Evolutionary conservation across 805 yeast species (phyloP), one percentile per base, ranked within the genome.

Genomic region (Candida nonsorbophila): DNA sequence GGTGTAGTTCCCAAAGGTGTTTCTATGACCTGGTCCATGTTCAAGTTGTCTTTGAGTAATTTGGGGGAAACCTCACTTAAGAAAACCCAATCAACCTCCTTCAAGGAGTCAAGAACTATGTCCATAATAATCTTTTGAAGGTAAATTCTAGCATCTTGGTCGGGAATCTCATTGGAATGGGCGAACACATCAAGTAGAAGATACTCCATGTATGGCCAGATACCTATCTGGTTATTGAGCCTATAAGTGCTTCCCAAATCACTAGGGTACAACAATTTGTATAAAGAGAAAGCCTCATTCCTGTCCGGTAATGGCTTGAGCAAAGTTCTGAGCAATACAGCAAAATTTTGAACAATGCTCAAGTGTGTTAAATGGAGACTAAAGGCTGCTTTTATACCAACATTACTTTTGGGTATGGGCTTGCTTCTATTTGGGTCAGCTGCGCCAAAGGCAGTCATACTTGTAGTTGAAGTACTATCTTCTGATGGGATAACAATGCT

Each of bases 201-300:
- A 42, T 74, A 86, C 30, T 85, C 90, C 30, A 84, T 51, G 44
- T 88, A 90, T 3, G 92, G 86, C 74, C 87, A 75, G 5, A 86
- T 54, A 2, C 95, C 95, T 11, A 65, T 51, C 18, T 61, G 49
- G 25, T 50, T 71, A 29, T 53, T 49, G 20, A 36, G 27, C 42
- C 94, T 68, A 38, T 77, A 72, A 0, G 64, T 61, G 3, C 50
- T 49, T 0, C 95, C 95, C 16, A 86, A 50, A 29, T 69, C 74
- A 5, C 60, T 42, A 1, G 95, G 95, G 43, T 67, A 82, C 8
- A 75, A 64, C 9, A 78, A 45, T 4, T 45, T 32, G 19, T 72
- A 68, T 16, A 34, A 33, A 4, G 38, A 20, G 25, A 67, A 61
- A 3, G 52, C 52, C 25, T 55, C 43, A 17, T 40, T 34, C 13